Conservation (phyloP, 495 filamentous ascomycete genomes). For the Penicillium macrosclerotiorum region DNA sequence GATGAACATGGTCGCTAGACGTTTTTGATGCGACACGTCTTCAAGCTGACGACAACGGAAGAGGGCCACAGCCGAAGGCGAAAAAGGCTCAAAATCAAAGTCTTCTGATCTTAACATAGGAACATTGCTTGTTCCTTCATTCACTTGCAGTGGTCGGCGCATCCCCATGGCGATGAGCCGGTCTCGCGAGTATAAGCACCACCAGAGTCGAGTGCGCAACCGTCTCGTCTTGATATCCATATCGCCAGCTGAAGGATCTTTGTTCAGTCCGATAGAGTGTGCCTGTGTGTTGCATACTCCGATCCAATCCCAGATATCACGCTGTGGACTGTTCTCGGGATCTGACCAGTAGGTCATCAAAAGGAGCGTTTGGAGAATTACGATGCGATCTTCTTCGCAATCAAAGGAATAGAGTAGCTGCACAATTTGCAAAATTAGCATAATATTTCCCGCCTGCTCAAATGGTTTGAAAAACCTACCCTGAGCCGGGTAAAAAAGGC, state of each 20-base stretch:
- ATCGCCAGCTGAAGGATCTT: slow-evolving; percentile 63
- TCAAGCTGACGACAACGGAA: slow-evolving; percentile 41
- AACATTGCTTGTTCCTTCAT: slow-evolving; percentile 81
- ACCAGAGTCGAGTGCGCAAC: slow-evolving; percentile 82
- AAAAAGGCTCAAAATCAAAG: slow-evolving; percentile 68
- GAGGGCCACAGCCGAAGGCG: slow-evolving; percentile 41
- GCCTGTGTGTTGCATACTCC: slow-evolving; percentile 77
- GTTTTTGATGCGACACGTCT: slow-evolving; percentile 55
- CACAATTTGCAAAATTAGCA: not conserved
- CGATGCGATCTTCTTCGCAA: slow-evolving; percentile 74
- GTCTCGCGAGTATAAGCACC: slow-evolving; percentile 89
- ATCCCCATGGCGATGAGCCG: slow-evolving; percentile 82
- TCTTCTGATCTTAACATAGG: slow-evolving; percentile 76
- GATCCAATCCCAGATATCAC: slow-evolving; percentile 87
- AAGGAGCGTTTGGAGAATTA: slow-evolving; percentile 74
- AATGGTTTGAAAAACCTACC: slow-evolving; percentile 41
- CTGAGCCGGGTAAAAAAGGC: slow-evolving; percentile 72
- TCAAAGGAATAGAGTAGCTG: slow-evolving; percentile 78
- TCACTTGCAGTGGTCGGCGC: slow-evolving; percentile 79
- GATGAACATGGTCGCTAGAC: slow-evolving; percentile 81
- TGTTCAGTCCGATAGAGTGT: slow-evolving; percentile 77
- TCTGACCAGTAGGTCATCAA: slow-evolving; percentile 90
- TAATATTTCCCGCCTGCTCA: not conserved
- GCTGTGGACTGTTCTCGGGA: slow-evolving; percentile 56
- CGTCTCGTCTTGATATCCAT: slow-evolving; percentile 58